A percentile compares a stretch with the other conserved stretches of the same genome.
phyloP scores from a whole-genome alignment of 805 yeast species.

The Candida railenensis region DNA sequence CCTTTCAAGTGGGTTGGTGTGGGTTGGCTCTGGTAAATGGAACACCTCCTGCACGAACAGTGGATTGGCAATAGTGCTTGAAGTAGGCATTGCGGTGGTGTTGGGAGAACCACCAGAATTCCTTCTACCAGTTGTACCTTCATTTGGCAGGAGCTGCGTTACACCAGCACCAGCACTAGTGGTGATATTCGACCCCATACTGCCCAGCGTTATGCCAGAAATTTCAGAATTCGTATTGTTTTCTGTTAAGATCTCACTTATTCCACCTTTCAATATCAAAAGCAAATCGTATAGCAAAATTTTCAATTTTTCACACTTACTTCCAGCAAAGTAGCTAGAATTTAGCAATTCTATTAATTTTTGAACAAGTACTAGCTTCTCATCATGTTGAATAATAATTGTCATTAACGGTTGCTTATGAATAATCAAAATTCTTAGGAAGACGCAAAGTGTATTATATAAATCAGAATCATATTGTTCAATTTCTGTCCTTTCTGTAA shows the following conservation, averaged over 20 bases:
- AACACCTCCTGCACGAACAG: constrained; percentile 15
- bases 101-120: not conserved
- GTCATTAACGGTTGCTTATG: constrained; percentile 52
- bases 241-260: constrained; percentile 21
- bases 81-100: not conserved
- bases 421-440: constrained; percentile 55
- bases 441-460: constrained; percentile 41
- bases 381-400: constrained; percentile 37
- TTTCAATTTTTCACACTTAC: constrained; percentile 45
- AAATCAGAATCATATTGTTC: constrained; percentile 7
- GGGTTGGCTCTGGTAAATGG: constrained; percentile 29
- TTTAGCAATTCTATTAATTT: constrained; percentile 47
- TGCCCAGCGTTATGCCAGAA: not conserved
- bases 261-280: constrained; percentile 47
- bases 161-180: not conserved
- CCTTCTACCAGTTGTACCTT: not conserved
- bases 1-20: constrained; percentile 17
- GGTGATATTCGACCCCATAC: not conserved
- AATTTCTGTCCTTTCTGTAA: constrained; percentile 7
- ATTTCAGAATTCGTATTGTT: not conserved
- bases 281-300: constrained; percentile 61
- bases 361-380: constrained; percentile 46
- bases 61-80: not conserved
- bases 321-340: constrained; percentile 34
- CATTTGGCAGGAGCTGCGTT: not conserved